These are phyloP conservation scores for Harrya chromipes DNA, from an alignment of 768 basidiomycete species.

Conservation along the genomic window DNA sequence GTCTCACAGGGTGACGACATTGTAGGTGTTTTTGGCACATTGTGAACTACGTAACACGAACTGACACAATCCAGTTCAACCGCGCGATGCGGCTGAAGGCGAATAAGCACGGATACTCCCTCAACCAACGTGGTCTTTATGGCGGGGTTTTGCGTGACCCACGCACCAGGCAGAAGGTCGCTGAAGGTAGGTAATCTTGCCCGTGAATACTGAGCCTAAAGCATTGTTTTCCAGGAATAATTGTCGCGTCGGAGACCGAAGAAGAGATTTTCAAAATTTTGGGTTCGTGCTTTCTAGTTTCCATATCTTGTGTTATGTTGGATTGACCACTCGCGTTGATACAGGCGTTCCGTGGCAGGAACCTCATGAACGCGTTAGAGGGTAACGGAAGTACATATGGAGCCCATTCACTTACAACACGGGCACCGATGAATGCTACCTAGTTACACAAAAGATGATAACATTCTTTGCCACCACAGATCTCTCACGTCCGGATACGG, in stretches of 20 bases:
- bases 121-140: conserved; percentile 86
- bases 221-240: conserved; percentile 41
- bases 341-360: conserved; percentile 76
- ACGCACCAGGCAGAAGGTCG: conserved; percentile 57
- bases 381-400: conserved; percentile 10
- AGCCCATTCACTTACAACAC: background rate
- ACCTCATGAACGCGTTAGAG: conserved; percentile 68
- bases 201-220: background rate
- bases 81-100: conserved; percentile 86
- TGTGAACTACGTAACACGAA: background rate
- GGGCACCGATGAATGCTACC: too few species aligned
- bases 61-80: conserved; percentile 62
- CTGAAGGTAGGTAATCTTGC: conserved; percentile 41
- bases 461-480: too few species aligned
- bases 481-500: too few species aligned
- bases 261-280: conserved; percentile 81
- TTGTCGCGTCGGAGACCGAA: conserved; percentile 83
- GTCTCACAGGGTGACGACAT: conserved; percentile 77
- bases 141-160: conserved; percentile 70
- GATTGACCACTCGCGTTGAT: background rate
- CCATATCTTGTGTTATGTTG: background rate
- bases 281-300: conserved; percentile 31
- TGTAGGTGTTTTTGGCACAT: conserved; percentile 41
- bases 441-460: background rate
- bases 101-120: conserved; percentile 70